phyloP scores from a whole-genome alignment of 306 rosid genomes.

The Heteromeles arbutifolia region DNA sequence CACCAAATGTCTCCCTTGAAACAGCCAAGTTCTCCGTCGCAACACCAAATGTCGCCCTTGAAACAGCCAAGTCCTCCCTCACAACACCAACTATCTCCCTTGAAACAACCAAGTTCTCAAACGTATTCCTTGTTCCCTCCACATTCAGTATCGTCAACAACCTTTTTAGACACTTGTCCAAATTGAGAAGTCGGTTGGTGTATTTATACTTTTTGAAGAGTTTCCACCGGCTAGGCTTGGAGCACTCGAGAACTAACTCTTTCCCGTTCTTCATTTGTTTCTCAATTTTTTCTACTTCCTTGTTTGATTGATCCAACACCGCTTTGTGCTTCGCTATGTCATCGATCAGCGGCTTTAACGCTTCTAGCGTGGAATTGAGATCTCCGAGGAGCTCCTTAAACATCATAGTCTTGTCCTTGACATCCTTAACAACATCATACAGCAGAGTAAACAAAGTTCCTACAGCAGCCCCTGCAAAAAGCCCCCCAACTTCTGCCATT shows the following conservation, averaged over 20 bases:
- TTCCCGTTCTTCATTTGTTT: conserved; percentile 15
- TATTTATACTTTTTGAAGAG: conserved; percentile 7
- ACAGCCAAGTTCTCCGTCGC: background rate
- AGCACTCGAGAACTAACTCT: conserved; percentile 25
- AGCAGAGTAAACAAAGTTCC: conserved; percentile 24
- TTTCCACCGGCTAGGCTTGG: conserved; percentile 25
- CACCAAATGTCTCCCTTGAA: no score
- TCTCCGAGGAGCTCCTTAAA: conserved; percentile 16
- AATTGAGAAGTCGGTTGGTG: conserved; percentile 20
- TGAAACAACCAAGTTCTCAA: no score
- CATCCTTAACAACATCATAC: background rate
- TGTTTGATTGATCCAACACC: conserved; percentile 13
- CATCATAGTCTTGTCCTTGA: conserved; percentile 12
- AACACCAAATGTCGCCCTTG: no score
- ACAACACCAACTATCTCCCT: no score
- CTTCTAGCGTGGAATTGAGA: conserved; percentile 7
- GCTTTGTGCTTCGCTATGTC: conserved; percentile 16
- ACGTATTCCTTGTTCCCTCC: conserved; percentile 10
- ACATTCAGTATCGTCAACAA: conserved; percentile 11
- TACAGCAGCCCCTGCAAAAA: conserved; percentile 11
- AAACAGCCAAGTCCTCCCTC: background rate
- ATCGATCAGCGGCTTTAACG: conserved; percentile 11
- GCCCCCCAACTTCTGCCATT: background rate
- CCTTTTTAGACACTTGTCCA: conserved; percentile 17
- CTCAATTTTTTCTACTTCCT: conserved; percentile 10